Conservation (phyloP, 2,329 filamentous ascomycete species). For the Coniosporium tulheliwenetii region DNA sequence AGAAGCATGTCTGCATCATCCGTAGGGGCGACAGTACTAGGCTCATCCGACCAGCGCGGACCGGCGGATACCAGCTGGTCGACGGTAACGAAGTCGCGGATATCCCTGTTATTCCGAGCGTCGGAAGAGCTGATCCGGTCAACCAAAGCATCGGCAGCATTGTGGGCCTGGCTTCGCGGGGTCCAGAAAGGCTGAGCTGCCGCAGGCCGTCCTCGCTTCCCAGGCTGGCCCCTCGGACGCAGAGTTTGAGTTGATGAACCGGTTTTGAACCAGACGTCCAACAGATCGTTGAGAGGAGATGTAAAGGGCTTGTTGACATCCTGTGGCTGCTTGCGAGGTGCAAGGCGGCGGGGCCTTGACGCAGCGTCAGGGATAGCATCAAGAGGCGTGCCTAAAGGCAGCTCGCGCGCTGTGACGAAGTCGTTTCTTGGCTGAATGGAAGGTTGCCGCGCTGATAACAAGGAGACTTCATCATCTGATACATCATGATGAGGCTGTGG, state of each 20-base stretch:
- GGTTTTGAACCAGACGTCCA: constrained; percentile 10
- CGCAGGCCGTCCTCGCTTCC: neutral
- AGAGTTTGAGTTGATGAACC: constrained; percentile 1
- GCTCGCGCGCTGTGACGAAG: constrained; percentile 3
- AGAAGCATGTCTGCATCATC: neutral
- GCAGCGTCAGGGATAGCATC: constrained; percentile 9
- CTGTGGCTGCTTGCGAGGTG: constrained; percentile 6
- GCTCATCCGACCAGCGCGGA: neutral
- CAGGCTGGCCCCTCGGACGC: neutral
- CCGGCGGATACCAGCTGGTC: neutral
- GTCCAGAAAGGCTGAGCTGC: neutral
- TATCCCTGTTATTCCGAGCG: neutral
- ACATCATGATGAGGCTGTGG: neutral
- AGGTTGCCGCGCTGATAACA: neutral
- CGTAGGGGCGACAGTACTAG: neutral
- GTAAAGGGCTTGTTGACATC: constrained; percentile 14
- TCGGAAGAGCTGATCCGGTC: neutral
- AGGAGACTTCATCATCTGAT: neutral
- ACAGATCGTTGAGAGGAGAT: constrained; percentile 7
- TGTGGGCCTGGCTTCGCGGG: neutral
- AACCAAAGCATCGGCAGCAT: neutral
- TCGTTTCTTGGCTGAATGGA: constrained; percentile 5
- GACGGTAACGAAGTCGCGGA: neutral
- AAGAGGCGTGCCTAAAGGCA: constrained; percentile 9
- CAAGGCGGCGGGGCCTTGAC: constrained; percentile 5